phyloP scores from a whole-genome alignment of 1,284 basidiomycete genomes.

The Golubevia pallescens region DNA sequence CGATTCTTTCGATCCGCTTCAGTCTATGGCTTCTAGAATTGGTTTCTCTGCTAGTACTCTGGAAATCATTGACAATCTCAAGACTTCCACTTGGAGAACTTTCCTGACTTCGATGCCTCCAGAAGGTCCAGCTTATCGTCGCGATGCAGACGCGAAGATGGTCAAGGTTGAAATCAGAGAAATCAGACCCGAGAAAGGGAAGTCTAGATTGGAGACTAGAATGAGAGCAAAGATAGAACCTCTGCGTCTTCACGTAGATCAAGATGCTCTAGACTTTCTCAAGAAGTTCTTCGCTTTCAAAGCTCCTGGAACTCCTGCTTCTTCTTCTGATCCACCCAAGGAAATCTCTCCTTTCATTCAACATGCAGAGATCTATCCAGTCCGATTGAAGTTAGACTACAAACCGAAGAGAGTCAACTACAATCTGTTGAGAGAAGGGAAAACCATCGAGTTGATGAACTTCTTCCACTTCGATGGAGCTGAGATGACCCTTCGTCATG shows the following conservation, averaged over 20 bases:
- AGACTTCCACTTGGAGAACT: slow-evolving; percentile 97
- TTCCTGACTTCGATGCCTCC: slow-evolving; percentile 74
- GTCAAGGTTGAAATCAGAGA: slow-evolving; percentile 80
- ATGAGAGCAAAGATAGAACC: slow-evolving; percentile 71
- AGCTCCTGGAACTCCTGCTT: slow-evolving; percentile 64
- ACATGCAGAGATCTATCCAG: slow-evolving; percentile 84
- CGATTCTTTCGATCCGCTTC: slow-evolving; percentile 28
- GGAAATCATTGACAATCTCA: slow-evolving; percentile 95
- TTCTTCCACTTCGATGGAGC: slow-evolving; percentile 99
- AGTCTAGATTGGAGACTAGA: slow-evolving; percentile 78
- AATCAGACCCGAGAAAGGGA: slow-evolving; percentile 74
- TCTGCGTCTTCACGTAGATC: slow-evolving; percentile 89
- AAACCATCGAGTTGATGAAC: slow-evolving; percentile 97
- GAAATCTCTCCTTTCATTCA: slow-evolving; percentile 53
- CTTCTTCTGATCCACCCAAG: slow-evolving; percentile 25
- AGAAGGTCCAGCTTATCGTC: slow-evolving; percentile 72
- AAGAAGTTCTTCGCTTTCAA: slow-evolving; percentile 95
- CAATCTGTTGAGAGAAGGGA: slow-evolving; percentile 78
- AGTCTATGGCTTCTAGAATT: slow-evolving; percentile 30
- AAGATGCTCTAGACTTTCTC: slow-evolving; percentile 96
- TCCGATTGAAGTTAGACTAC: slow-evolving; percentile 88
- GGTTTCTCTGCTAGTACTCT: slow-evolving; percentile 58
- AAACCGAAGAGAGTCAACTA: slow-evolving; percentile 98
- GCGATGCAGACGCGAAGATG: slow-evolving; percentile 91
- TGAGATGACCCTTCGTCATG: slow-evolving; percentile 93